Evolutionary conservation across 2,329 filamentous ascomycete species (phyloP).

Genomic region (Acephala macrosclerotiorum): DNA sequence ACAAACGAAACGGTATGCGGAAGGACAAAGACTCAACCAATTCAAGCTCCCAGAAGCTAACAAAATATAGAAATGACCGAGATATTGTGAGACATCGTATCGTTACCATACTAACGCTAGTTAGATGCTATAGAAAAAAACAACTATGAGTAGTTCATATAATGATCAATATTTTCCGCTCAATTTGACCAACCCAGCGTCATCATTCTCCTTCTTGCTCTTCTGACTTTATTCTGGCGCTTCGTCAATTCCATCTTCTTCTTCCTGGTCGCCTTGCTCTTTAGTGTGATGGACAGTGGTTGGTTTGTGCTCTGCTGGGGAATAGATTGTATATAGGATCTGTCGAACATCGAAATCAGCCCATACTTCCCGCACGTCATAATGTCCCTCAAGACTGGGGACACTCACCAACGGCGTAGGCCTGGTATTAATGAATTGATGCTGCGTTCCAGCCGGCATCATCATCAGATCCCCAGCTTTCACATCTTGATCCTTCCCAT

Average conservation of each 20-base stretch:
- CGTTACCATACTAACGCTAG: too few relatives aligned
- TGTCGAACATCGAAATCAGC: slow-evolving; percentile 14
- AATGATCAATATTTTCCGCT: slow-evolving; percentile 39
- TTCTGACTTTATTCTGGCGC: slow-evolving; percentile 64
- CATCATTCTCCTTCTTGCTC: slow-evolving; percentile 65
- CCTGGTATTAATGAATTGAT: slow-evolving; percentile 70
- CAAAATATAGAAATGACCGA: too few relatives aligned
- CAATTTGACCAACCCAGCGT: slow-evolving; percentile 59
- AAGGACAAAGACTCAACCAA: too few relatives aligned
- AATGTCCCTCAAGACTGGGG: background rate
- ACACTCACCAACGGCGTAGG: slow-evolving; percentile 55
- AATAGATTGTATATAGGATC: slow-evolving; percentile 69
- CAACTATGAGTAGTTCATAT: background rate
- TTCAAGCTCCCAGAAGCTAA: too few relatives aligned
- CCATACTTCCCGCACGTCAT: background rate
- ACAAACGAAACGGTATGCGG: too few relatives aligned
- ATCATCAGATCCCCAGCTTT: slow-evolving; percentile 52
- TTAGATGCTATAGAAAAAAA: too few relatives aligned
- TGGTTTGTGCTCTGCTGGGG: slow-evolving; percentile 66
- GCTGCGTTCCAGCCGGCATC: slow-evolving; percentile 70
- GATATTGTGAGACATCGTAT: too few relatives aligned
- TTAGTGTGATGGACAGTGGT: slow-evolving; percentile 68
- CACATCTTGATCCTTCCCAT: slow-evolving; percentile 61
- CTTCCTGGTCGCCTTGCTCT: slow-evolving; percentile 67
- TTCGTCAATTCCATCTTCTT: slow-evolving; percentile 67